Evolutionary conservation across 2,329 filamentous ascomycete species (phyloP).

Genomic region (Diaporthe sp.): DNA sequence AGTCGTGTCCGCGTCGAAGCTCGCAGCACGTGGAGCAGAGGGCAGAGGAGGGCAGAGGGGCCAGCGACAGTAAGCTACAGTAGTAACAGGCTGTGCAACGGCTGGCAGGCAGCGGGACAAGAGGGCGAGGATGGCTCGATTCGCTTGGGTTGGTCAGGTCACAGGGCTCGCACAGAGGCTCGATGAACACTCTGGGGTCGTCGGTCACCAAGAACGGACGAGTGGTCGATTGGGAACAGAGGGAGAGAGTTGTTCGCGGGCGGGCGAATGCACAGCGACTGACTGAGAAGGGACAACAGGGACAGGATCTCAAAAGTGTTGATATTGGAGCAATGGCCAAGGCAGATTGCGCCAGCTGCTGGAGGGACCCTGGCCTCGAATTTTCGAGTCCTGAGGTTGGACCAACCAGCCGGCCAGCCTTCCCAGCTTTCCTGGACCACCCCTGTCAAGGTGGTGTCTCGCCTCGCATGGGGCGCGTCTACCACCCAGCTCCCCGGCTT

Average conservation of each 20-base stretch:
- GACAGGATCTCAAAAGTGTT: slow-evolving; percentile 26
- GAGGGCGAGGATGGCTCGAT: neutral
- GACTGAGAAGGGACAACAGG: slow-evolving; percentile 6
- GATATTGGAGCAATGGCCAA: slow-evolving; percentile 33
- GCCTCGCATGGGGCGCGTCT: slow-evolving; percentile 31
- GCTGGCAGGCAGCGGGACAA: neutral
- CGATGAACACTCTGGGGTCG: neutral
- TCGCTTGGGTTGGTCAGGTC: neutral
- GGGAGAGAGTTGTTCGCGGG: neutral
- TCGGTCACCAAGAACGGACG: neutral
- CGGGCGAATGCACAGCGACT: slow-evolving; percentile 14
- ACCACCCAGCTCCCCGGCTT: neutral
- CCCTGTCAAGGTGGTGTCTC: slow-evolving; percentile 16
- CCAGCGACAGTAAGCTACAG: slow-evolving; percentile 11
- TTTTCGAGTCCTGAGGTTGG: slow-evolving; percentile 28
- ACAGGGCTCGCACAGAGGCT: slow-evolving; percentile 11
- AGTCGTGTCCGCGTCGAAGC: slow-evolving; percentile 27
- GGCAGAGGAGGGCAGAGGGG: slow-evolving; percentile 1
- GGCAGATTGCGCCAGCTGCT: slow-evolving; percentile 30
- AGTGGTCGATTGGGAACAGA: neutral
- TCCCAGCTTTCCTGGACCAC: slow-evolving; percentile 10
- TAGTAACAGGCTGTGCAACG: neutral
- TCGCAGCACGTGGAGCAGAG: slow-evolving; percentile 13
- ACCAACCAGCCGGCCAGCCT: slow-evolving; percentile 26
- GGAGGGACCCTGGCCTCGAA: slow-evolving; percentile 30